phyloP scores from a whole-genome alignment of 345 rosid species.

The Salix exigua region DNA sequence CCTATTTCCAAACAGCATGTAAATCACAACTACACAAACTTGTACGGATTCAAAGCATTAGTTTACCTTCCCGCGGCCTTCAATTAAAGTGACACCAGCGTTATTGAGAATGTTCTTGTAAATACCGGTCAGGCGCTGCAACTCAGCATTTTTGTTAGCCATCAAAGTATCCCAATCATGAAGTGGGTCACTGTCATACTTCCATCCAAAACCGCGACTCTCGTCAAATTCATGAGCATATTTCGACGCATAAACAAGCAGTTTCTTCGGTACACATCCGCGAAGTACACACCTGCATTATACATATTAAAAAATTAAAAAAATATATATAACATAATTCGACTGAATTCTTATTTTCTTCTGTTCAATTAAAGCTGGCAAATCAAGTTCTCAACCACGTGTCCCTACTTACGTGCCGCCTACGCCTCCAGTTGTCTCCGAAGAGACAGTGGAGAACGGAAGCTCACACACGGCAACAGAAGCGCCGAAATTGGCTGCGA shows the following conservation, averaged over 20 bases:
- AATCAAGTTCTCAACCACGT: background rate
- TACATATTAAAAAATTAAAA: background rate
- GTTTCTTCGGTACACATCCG: conserved; percentile 96
- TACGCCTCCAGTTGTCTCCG: conserved; percentile 86
- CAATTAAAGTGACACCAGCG: conserved; percentile 67
- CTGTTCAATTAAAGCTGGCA: background rate
- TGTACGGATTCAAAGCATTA: background rate
- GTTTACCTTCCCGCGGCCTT: conserved; percentile 94
- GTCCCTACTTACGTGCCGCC: conserved; percentile 81
- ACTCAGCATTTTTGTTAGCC: conserved; percentile 89
- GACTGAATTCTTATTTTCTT: background rate
- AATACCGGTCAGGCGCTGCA: conserved; percentile 82
- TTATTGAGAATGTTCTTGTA: conserved; percentile 71
- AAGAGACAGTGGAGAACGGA: conserved; percentile 82
- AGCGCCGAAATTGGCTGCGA: conserved; percentile 80
- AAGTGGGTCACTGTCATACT: conserved; percentile 63
- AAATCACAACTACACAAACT: background rate
- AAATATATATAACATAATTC: background rate
- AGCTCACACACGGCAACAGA: conserved; percentile 94
- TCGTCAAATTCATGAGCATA: conserved; percentile 88
- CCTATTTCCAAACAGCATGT: too few relatives aligned
- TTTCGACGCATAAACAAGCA: conserved; percentile 84
- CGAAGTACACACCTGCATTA: conserved; percentile 76
- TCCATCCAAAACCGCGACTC: conserved; percentile 91
- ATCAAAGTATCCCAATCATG: conserved; percentile 94